These are phyloP conservation scores for Mollisia scopiformis DNA, from an alignment of 2,329 filamentous ascomycete genomes.

Conservation along the genomic window DNA sequence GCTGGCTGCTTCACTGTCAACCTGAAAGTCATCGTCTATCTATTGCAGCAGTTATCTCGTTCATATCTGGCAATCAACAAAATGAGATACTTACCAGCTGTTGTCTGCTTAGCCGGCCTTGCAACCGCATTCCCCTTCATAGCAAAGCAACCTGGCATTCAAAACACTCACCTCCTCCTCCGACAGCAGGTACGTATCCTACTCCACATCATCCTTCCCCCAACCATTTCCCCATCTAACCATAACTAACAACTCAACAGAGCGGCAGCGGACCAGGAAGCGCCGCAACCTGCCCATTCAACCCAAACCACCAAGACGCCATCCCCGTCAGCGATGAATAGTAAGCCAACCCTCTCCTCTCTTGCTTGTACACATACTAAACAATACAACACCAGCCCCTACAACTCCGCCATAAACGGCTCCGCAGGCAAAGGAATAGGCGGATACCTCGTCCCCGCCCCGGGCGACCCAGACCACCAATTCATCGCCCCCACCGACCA, in stretches of 20 bases:
- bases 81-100: constrained; percentile 27
- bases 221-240: not conserved
- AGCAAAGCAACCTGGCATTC: constrained; percentile 31
- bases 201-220: not conserved
- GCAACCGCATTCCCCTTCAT: constrained; percentile 43
- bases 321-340: not conserved
- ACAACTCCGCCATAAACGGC: constrained; percentile 47
- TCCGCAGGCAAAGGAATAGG: constrained; percentile 43
- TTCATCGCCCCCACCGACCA: constrained; percentile 24
- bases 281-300: constrained; percentile 38
- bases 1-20: no score
- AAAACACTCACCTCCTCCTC: not conserved
- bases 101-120: constrained; percentile 17
- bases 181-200: not conserved
- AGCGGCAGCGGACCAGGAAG: constrained; percentile 26
- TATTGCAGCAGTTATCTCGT: constrained; percentile 1
- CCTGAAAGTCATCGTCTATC: not conserved
- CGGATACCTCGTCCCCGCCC: constrained; percentile 47
- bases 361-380: no score
- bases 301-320: constrained; percentile 38
- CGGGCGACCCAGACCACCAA: constrained; percentile 32
- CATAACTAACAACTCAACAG: constrained; percentile 30
- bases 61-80: no score
- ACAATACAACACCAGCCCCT: constrained; percentile 37
- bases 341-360: constrained; percentile 36